These are phyloP conservation scores for Parmelia sp. DNA, from an alignment of 495 filamentous ascomycete genomes.

Conservation along the genomic window DNA sequence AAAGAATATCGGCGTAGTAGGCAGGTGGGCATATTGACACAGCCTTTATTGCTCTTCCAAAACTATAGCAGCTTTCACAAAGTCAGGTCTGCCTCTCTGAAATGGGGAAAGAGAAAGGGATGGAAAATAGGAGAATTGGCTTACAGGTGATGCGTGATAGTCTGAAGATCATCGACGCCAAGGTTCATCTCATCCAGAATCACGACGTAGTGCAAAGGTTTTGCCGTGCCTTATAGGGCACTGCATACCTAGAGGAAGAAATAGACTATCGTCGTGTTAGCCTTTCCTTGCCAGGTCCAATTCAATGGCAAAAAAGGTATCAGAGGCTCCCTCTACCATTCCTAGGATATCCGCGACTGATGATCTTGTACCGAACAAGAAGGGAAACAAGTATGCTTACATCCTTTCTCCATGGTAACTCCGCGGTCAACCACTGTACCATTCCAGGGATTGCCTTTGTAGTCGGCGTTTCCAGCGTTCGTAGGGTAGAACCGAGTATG, in stretches of 20 bases:
- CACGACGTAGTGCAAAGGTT: constrained; percentile 67
- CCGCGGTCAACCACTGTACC: constrained; percentile 86
- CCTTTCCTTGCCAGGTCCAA: background rate
- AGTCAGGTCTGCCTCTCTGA: constrained; percentile 30
- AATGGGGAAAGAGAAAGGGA: constrained; percentile 54
- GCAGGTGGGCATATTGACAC: constrained; percentile 67
- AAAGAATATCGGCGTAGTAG: constrained; percentile 72
- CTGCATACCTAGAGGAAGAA: constrained; percentile 86
- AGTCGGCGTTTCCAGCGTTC: constrained; percentile 36
- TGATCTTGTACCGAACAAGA: background rate
- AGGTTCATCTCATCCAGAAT: constrained; percentile 61
- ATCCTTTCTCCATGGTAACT: constrained; percentile 66
- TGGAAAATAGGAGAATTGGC: background rate
- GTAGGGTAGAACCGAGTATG: constrained; percentile 81
- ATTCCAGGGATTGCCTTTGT: constrained; percentile 56
- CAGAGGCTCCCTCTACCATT: background rate
- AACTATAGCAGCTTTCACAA: background rate
- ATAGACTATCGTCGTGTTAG: constrained; percentile 37
- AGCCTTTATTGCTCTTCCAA: constrained; percentile 60
- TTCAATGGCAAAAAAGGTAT: background rate
- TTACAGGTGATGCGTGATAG: constrained; percentile 57
- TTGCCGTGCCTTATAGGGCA: constrained; percentile 74
- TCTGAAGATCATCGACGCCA: constrained; percentile 39
- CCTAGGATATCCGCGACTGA: background rate
- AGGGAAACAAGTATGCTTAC: constrained; percentile 27